phyloP scores from a whole-genome alignment of 2,329 filamentous ascomycete species.

The Epichloe coenophiala region DNA sequence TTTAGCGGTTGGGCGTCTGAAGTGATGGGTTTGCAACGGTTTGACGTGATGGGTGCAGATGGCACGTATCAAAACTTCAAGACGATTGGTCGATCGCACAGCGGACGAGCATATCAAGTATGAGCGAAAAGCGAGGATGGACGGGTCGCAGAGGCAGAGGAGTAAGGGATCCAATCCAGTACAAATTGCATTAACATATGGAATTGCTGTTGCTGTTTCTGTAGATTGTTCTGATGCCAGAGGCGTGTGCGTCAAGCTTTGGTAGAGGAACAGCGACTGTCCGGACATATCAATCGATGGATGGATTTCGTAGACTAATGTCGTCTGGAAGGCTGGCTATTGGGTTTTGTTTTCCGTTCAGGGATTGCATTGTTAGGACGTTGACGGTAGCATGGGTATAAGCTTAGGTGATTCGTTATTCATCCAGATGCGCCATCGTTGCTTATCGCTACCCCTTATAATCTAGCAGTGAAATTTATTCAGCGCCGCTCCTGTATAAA shows the following conservation, averaged over 20 bases:
- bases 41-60: slow-evolving; percentile 38
- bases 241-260: not conserved
- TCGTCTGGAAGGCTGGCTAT: not conserved
- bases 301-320: not conserved
- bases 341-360: not conserved
- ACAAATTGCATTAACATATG: not conserved
- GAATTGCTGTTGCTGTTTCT: not conserved
- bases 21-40: slow-evolving; percentile 31
- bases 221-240: not conserved
- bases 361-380: slow-evolving; percentile 1
- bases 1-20: slow-evolving; percentile 50
- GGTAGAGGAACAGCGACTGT: not conserved
- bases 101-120: slow-evolving; percentile 15
- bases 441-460: too few relatives aligned
- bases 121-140: not conserved
- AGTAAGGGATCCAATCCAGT: not conserved
- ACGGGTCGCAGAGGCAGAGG: not conserved
- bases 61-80: slow-evolving; percentile 38
- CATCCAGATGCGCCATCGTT: too few relatives aligned
- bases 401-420: not conserved
- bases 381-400: not conserved
- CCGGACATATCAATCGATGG: too few relatives aligned
- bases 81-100: slow-evolving; percentile 35
- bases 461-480: too few relatives aligned
- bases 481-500: too few relatives aligned